Conservation (phyloP, 2,329 filamentous ascomycete species). For the Curvularia lunata region DNA sequence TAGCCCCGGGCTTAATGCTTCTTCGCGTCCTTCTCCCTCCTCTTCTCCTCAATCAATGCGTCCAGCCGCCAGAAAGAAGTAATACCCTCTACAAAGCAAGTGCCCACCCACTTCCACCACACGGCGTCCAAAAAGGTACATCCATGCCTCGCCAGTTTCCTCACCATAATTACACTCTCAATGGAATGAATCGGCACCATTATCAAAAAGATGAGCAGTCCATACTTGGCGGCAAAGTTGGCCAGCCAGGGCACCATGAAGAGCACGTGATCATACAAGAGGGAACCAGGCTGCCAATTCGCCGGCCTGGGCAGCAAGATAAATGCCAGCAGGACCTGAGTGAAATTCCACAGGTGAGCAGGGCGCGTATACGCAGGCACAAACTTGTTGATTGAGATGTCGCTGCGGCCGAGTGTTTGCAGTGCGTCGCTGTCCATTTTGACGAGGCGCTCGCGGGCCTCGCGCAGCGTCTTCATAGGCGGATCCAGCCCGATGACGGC, state of each 20-base stretch:
- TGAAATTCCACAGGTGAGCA: conserved; percentile 61
- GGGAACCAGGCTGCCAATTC: conserved; percentile 45
- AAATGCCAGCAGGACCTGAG: conserved; percentile 47
- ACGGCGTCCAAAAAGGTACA: conserved; percentile 56
- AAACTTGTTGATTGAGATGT: conserved; percentile 62
- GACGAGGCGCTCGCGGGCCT: conserved; percentile 73
- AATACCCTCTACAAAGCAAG: conserved; percentile 61
- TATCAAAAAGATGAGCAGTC: conserved; percentile 63
- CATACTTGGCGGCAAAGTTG: conserved; percentile 63
- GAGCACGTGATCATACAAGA: conserved; percentile 54
- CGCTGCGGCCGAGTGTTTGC: conserved; percentile 64
- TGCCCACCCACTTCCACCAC: conserved; percentile 63
- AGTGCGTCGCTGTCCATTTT: conserved; percentile 72
- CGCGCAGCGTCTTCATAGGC: conserved; percentile 69
- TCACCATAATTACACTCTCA: conserved; percentile 64
- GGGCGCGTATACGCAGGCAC: conserved; percentile 56
- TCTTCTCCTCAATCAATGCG: conserved; percentile 34
- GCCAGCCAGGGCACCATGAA: conserved; percentile 61
- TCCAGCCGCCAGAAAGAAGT: conserved; percentile 54
- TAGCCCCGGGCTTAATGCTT: conserved; percentile 29
- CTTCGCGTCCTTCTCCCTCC: conserved; percentile 42
- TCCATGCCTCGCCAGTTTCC: conserved; percentile 59
- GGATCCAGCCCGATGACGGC: conserved; percentile 69
- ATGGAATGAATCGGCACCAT: conserved; percentile 68
- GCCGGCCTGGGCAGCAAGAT: conserved; percentile 35